These are phyloP conservation scores for Mycosphaerelloides madeirae DNA, from an alignment of 2,329 filamentous ascomycete genomes.

Conservation along the genomic window DNA sequence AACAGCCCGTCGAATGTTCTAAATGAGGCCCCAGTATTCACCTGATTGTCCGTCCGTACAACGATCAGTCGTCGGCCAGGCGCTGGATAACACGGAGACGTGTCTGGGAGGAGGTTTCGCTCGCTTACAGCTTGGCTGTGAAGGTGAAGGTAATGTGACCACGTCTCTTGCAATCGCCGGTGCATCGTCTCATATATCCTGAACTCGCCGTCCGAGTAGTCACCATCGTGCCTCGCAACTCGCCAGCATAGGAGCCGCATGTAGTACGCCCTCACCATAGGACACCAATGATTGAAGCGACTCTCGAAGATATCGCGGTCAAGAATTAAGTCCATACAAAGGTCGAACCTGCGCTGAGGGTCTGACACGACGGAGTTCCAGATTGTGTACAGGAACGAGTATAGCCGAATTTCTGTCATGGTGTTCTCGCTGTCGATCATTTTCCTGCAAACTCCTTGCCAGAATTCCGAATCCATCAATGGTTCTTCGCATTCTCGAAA, in stretches of 20 bases:
- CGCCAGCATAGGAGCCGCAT: conserved; percentile 90
- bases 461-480: conserved; percentile 75
- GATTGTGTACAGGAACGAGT: conserved; percentile 73
- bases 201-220: conserved; percentile 35
- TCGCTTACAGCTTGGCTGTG: conserved; percentile 61
- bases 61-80: conserved; percentile 84
- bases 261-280: conserved; percentile 90
- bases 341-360: conserved; percentile 59
- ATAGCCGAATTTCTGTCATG: conserved; percentile 80
- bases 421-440: conserved; percentile 82
- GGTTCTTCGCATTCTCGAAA: conserved; percentile 37
- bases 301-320: conserved; percentile 69
- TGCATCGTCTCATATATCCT: conserved; percentile 63
- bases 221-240: conserved; percentile 70
- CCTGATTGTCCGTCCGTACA: conserved; percentile 69
- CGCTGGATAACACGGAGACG: conserved; percentile 76
- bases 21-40: conserved; percentile 51
- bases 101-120: conserved; percentile 60
- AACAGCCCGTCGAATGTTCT: conserved; percentile 61
- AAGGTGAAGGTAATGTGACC: conserved; percentile 74
- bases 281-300: conserved; percentile 90
- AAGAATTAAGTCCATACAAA: conserved; percentile 73
- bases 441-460: conserved; percentile 72
- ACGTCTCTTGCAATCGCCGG: conserved; percentile 64
- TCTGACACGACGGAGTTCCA: conserved; percentile 70